These are phyloP conservation scores for Musa acuminata DNA, from an alignment of 176 grass and related monocot species.

Conservation along the genomic window DNA sequence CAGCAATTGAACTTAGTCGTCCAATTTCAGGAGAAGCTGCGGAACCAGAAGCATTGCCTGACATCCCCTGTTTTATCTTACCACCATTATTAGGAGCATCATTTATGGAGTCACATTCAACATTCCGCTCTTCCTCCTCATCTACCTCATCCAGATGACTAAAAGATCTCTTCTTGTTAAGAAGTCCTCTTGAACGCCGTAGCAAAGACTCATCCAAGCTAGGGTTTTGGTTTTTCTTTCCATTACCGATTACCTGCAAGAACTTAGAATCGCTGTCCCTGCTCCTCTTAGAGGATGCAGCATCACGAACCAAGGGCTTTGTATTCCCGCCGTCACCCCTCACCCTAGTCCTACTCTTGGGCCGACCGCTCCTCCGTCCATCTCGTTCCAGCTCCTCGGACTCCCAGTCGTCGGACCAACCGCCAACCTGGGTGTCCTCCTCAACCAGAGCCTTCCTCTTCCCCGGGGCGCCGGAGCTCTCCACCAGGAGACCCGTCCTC, in stretches of 20 bases:
- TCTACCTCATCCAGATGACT: background rate
- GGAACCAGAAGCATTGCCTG: background rate
- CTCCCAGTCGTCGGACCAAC: background rate
- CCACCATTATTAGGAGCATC: background rate
- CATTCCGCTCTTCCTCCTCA: background rate
- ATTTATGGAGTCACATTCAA: background rate
- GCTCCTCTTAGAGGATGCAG: slow-evolving; percentile 1
- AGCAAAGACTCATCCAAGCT: background rate
- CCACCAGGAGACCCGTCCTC: background rate
- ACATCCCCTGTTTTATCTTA: background rate
- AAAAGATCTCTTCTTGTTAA: background rate
- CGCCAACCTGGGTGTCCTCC: background rate
- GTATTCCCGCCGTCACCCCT: background rate
- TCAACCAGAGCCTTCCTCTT: background rate
- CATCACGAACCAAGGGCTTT: background rate
- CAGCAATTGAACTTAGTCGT: slow-evolving; percentile 3
- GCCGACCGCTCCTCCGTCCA: background rate
- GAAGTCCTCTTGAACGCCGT: background rate
- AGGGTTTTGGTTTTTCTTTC: background rate
- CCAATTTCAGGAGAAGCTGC: background rate
- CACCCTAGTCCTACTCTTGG: background rate
- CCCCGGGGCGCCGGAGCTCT: background rate
- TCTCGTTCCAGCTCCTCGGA: background rate
- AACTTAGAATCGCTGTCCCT: background rate
- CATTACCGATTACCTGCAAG: background rate